Evolutionary conservation across 768 basidiomycete genomes (phyloP).

Genomic region (Pleurotus giganteus): DNA sequence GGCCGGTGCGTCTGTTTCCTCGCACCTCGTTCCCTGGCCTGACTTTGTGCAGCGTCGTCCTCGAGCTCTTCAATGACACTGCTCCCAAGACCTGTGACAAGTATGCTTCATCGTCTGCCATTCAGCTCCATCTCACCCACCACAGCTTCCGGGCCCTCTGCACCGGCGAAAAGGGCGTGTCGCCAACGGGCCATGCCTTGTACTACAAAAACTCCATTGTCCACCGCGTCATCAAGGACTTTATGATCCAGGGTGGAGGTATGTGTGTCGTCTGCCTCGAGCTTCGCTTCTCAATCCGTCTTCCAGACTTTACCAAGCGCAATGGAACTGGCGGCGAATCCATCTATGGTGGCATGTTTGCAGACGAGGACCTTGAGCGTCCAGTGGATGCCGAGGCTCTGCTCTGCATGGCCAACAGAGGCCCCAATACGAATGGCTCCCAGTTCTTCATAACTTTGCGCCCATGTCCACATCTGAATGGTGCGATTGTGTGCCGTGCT

Average conservation of each 20-base stretch:
- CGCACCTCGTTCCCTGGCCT: conserved; percentile 7
- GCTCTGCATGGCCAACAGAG: conserved; percentile 89
- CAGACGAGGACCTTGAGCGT: conserved; percentile 71
- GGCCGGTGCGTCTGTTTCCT: conserved; percentile 47
- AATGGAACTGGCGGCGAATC: conserved; percentile 83
- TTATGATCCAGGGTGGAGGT: conserved; percentile 85
- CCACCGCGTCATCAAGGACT: conserved; percentile 75
- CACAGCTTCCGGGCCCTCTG: conserved; percentile 80
- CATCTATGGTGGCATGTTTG: conserved; percentile 74
- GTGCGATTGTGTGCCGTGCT: conserved; percentile 32
- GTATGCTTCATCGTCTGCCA: conserved; percentile 36
- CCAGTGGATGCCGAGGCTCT: conserved; percentile 66
- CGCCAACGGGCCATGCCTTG: conserved; percentile 63
- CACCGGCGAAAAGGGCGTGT: conserved; percentile 82
- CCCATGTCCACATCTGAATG: conserved; percentile 73
- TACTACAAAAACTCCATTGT: conserved; percentile 81
- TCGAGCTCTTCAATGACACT: conserved; percentile 73
- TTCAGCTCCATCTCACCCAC: conserved; percentile 10
- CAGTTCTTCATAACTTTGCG: conserved; percentile 86
- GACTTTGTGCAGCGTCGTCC: conserved; percentile 50
- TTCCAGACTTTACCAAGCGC: conserved; percentile 72
- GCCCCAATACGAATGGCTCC: conserved; percentile 80
- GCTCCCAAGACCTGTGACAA: conserved; percentile 81
- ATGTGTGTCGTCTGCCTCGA: conserved; percentile 14
- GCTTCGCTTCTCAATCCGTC: neutral